These are phyloP conservation scores for Atkinsonella hypoxylon DNA, from an alignment of 2,329 filamentous ascomycete species.

Conservation along the genomic window DNA sequence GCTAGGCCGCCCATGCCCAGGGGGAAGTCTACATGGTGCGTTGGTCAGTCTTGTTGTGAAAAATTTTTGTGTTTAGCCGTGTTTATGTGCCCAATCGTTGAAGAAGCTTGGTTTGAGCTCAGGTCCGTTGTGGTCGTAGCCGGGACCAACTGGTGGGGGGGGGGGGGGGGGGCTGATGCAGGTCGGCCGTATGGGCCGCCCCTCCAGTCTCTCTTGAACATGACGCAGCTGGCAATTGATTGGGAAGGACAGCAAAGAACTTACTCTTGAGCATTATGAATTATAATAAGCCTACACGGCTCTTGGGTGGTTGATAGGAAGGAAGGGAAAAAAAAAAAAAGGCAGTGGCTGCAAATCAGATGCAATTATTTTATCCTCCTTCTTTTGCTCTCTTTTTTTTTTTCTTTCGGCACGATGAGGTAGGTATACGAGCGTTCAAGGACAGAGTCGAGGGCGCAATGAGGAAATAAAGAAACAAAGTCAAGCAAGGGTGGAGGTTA, in stretches of 20 bases:
- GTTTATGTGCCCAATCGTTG: too few species aligned
- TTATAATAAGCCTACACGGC: background rate
- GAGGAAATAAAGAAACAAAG: background rate
- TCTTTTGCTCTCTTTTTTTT: too few species aligned
- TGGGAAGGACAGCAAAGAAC: background rate
- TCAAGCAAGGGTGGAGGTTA: background rate
- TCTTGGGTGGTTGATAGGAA: background rate
- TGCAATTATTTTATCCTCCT: too few species aligned
- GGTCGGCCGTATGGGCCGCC: too few species aligned
- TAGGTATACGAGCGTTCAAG: background rate
- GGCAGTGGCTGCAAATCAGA: too few species aligned
- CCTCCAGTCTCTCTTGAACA: too few species aligned
- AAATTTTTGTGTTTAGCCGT: too few species aligned
- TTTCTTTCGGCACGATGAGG: background rate
- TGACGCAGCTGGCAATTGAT: background rate
- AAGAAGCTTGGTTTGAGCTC: too few species aligned
- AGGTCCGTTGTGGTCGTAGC: background rate
- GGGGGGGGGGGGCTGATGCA: background rate
- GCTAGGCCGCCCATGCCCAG: slow-evolving; percentile 32
- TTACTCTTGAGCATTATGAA: slow-evolving; percentile 11
- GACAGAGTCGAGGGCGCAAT: background rate
- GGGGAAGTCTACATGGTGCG: slow-evolving; percentile 21
- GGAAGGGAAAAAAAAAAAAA: too few species aligned
- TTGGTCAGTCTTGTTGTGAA: background rate
- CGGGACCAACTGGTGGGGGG: too few species aligned